Conservation (phyloP, 495 filamentous ascomycete species). For the Penicillium taxi region DNA sequence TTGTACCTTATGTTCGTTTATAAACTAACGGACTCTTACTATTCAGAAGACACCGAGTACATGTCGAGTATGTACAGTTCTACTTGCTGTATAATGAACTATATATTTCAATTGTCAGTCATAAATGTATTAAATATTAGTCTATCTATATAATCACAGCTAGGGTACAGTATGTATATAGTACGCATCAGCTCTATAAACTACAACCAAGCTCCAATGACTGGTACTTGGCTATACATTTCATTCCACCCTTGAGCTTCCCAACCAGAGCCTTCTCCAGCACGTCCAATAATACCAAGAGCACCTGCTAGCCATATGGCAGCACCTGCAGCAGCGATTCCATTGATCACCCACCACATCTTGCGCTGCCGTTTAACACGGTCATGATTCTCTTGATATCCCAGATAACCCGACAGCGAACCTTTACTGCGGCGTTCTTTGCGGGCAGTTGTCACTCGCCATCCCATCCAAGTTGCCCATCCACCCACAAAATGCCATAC, state of each 20-base stretch:
- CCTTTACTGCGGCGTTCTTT: conserved; percentile 24
- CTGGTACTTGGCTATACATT: conserved; percentile 49
- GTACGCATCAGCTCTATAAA: conserved; percentile 8
- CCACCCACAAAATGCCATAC: conserved; percentile 81
- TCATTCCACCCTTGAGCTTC: conserved; percentile 71
- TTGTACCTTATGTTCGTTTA: no score
- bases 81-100: no score
- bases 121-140: conserved; percentile 4
- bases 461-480: conserved; percentile 63
- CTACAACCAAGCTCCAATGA: conserved; percentile 45
- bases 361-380: conserved; percentile 42
- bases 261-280: conserved; percentile 66
- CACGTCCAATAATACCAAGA: conserved; percentile 65
- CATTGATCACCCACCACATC: conserved; percentile 64
- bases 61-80: no score
- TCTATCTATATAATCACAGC: background rate
- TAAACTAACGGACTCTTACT: no score
- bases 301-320: conserved; percentile 74
- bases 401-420: conserved; percentile 31
- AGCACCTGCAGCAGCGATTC: conserved; percentile 46
- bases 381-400: conserved; percentile 31
- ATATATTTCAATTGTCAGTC: background rate
- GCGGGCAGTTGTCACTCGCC: conserved; percentile 36
- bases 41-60: no score
- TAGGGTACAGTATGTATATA: conserved; percentile 4